These are phyloP conservation scores for Cutaneotrichosporon sp. DNA, from an alignment of 1,284 basidiomycete genomes.

Conservation along the genomic window DNA sequence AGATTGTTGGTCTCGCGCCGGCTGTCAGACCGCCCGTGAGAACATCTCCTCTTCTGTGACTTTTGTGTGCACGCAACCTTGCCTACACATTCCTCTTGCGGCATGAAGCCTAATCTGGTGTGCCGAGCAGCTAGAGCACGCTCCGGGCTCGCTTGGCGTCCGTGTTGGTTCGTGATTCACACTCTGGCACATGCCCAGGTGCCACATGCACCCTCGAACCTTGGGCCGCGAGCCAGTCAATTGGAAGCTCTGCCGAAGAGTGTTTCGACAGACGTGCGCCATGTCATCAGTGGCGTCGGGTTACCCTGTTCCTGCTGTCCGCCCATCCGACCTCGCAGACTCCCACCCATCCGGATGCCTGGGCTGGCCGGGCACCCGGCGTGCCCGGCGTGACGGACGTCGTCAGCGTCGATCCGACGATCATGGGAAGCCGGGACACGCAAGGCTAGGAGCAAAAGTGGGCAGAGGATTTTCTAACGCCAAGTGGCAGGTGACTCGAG, in stretches of 20 bases:
- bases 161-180: neutral
- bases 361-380: too few species aligned
- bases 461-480: neutral
- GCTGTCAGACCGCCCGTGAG: too few species aligned
- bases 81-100: conserved; percentile 5
- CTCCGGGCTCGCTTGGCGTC: neutral
- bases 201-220: neutral
- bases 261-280: neutral
- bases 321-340: neutral
- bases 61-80: too few species aligned
- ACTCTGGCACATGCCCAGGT: neutral
- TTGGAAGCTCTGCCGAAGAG: neutral
- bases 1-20: too few species aligned
- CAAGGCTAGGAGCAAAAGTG: too few species aligned
- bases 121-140: neutral
- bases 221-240: neutral
- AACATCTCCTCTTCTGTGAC: too few species aligned
- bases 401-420: neutral
- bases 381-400: neutral
- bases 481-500: neutral
- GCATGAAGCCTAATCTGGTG: conserved; percentile 1
- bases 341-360: neutral
- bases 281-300: neutral
- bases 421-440: neutral
- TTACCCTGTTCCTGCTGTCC: neutral